Percentiles rank a stretch among this genome's conserved stretches.
Evolutionary conservation across 192 early-diverging fungal genomes (phyloP).

Genomic region (Gamsiella multidivaricata): DNA sequence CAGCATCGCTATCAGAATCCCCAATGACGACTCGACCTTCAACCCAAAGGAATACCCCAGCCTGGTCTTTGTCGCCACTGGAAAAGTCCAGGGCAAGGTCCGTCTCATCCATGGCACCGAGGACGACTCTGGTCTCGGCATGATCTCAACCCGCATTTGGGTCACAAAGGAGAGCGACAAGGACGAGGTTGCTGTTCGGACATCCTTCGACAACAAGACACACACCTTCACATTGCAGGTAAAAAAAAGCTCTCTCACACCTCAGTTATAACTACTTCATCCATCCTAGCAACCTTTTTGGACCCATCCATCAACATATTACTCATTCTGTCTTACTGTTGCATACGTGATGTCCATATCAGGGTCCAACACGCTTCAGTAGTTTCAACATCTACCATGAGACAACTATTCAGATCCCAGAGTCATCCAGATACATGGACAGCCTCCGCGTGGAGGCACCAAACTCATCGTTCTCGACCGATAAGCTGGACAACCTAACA

Average conservation of each 20-base stretch:
- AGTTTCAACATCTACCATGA: constrained; percentile 45
- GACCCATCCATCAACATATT: not conserved
- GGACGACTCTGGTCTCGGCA: constrained; percentile 22
- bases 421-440: constrained; percentile 10
- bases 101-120: constrained; percentile 32
- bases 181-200: constrained; percentile 25
- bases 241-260: not conserved
- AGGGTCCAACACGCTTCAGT: constrained; percentile 41
- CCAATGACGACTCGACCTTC: constrained; percentile 42
- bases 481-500: constrained; percentile 9
- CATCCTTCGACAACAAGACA: constrained; percentile 28
- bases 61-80: constrained; percentile 16
- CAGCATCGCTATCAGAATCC: constrained; percentile 36
- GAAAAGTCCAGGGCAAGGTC: constrained; percentile 46
- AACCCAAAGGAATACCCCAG: constrained; percentile 38
- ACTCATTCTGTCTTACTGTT: not conserved
- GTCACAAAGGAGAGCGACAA: constrained; percentile 49
- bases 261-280: not conserved
- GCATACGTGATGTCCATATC: not conserved
- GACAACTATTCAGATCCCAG: constrained; percentile 38
- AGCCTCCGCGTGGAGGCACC: constrained; percentile 15
- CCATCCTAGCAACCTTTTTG: no score
- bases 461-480: constrained; percentile 35
- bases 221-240: constrained; percentile 32
- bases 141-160: constrained; percentile 44